These are phyloP conservation scores for Penicillium atrosanguineum DNA, from an alignment of 495 filamentous ascomycete species.

Conservation along the genomic window DNA sequence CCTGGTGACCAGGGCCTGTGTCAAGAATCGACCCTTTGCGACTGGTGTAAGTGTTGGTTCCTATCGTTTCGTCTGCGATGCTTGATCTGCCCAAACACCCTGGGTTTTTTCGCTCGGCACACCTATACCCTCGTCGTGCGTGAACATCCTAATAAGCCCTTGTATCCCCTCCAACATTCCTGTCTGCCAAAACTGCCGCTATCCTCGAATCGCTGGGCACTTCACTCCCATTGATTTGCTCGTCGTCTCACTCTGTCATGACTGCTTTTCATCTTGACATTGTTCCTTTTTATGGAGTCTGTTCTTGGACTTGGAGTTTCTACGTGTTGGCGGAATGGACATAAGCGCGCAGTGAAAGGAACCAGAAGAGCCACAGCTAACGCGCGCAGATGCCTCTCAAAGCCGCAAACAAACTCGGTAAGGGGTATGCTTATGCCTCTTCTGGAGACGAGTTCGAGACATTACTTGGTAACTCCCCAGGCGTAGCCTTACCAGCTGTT, in stretches of 20 bases:
- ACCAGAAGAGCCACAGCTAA: neutral
- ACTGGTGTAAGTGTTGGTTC: neutral
- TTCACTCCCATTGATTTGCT: neutral
- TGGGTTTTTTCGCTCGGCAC: too few relatives aligned
- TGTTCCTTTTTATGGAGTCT: neutral
- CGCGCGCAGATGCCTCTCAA: neutral
- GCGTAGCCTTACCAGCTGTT: constrained; percentile 24
- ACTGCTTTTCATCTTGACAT: neutral
- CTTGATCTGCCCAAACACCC: neutral
- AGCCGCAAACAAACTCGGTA: neutral
- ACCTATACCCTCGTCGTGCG: neutral
- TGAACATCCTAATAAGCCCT: neutral
- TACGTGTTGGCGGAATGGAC: neutral
- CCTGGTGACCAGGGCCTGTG: neutral
- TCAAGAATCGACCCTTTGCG: neutral
- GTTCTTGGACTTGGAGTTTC: neutral
- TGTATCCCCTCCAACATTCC: neutral
- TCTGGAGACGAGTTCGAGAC: constrained; percentile 9
- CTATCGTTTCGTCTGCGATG: neutral
- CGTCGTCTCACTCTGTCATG: neutral
- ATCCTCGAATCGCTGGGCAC: neutral
- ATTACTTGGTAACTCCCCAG: constrained; percentile 12
- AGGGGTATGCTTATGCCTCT: constrained; percentile 1
- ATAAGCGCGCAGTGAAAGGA: neutral
- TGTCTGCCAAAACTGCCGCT: neutral